These are phyloP conservation scores for Colletotrichum echinochloae DNA, from an alignment of 2,329 filamentous ascomycete genomes.

Conservation along the genomic window DNA sequence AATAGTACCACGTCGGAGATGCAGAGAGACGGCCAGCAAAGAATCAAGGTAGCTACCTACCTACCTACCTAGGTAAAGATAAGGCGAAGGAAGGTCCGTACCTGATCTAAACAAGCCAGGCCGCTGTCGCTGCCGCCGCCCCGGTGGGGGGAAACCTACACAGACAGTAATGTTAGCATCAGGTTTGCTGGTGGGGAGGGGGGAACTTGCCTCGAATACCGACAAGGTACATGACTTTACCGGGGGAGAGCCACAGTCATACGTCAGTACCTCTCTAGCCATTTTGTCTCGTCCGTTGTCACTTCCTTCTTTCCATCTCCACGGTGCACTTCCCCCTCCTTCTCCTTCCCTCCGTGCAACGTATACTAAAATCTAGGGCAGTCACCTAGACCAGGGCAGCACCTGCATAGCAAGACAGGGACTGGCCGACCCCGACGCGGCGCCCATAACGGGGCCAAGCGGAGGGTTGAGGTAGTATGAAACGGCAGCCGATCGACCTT, in stretches of 20 bases:
- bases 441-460: slow-evolving; percentile 37
- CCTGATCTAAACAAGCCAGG: slow-evolving; percentile 12
- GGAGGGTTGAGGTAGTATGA: slow-evolving; percentile 38
- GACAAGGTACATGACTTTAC: slow-evolving; percentile 24
- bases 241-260: slow-evolving; percentile 5
- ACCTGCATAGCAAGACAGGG: slow-evolving; percentile 18
- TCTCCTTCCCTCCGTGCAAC: not conserved
- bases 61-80: too few species aligned
- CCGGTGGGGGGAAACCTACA: not conserved
- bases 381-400: slow-evolving; percentile 11
- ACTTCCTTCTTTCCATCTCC: not conserved
- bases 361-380: not conserved
- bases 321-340: not conserved
- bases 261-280: slow-evolving; percentile 3
- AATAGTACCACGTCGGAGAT: not conserved
- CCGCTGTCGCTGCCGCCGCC: slow-evolving; percentile 14
- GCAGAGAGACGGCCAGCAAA: not conserved
- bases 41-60: too few species aligned
- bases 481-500: slow-evolving; percentile 39
- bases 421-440: slow-evolving; percentile 35
- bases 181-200: slow-evolving; percentile 25
- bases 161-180: too few species aligned
- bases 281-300: not conserved
- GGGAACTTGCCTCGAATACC: not conserved
- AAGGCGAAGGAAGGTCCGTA: slow-evolving; percentile 15